Conservation (phyloP, 2,329 filamentous ascomycete species). For the Sporothrix globosa region DNA sequence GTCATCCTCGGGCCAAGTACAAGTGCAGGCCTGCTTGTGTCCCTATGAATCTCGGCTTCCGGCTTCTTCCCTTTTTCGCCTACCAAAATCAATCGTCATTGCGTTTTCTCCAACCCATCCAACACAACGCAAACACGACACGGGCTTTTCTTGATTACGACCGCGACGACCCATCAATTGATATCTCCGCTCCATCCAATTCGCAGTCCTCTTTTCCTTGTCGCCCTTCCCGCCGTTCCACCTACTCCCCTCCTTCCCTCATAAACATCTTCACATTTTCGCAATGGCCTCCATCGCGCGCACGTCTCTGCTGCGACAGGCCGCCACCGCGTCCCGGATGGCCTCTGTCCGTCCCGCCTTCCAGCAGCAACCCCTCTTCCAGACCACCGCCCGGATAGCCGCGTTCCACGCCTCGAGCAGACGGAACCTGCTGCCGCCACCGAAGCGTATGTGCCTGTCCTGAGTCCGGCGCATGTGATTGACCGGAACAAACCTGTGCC, state of each 20-base stretch:
- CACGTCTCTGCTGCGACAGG: constrained; percentile 59
- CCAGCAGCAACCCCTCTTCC: constrained; percentile 41
- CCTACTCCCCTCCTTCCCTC: background rate
- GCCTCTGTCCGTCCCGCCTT: constrained; percentile 37
- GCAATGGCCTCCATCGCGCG: constrained; percentile 62
- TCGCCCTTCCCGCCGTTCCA: background rate
- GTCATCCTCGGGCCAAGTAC: constrained; percentile 37
- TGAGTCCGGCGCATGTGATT: background rate
- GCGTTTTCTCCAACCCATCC: background rate
- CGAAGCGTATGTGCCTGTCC: constrained; percentile 69
- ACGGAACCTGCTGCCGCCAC: constrained; percentile 76
- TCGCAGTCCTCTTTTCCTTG: background rate
- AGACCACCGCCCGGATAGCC: constrained; percentile 61
- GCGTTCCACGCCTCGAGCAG: constrained; percentile 85
- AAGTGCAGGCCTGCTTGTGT: background rate
- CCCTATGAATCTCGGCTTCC: constrained; percentile 31
- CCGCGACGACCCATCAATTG: constrained; percentile 35
- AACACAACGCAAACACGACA: constrained; percentile 8
- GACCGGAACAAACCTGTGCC: background rate
- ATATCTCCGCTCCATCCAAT: constrained; percentile 31
- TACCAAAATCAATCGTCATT: constrained; percentile 25
- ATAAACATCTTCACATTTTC: constrained; percentile 24
- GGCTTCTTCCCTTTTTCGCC: constrained; percentile 33
- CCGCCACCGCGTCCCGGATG: constrained; percentile 44
- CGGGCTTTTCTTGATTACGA: background rate